phyloP scores from a whole-genome alignment of 192 early-diverging fungal species.

The Rhizophlyctis rosea region DNA sequence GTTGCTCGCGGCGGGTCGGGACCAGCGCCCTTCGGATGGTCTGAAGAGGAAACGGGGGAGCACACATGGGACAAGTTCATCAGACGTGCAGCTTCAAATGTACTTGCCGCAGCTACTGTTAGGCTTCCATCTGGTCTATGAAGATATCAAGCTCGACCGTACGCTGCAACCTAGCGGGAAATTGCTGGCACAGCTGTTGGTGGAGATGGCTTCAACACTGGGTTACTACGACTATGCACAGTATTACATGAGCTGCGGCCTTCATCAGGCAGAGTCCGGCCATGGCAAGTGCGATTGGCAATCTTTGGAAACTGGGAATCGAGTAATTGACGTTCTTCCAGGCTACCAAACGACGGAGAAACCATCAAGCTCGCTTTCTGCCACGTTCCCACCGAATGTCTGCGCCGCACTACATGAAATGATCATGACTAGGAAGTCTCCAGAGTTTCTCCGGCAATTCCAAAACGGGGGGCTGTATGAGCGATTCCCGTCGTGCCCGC shows the following conservation, averaged over 20 bases:
- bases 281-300: background rate
- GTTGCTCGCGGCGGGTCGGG: too few species aligned
- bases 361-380: slow-evolving; percentile 5
- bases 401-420: too few species aligned
- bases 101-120: too few species aligned
- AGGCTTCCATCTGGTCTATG: slow-evolving; percentile 53
- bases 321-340: slow-evolving; percentile 3
- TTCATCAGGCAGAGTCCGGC: background rate
- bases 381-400: too few species aligned
- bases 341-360: background rate
- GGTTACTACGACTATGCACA: slow-evolving; percentile 1
- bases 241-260: slow-evolving; percentile 4
- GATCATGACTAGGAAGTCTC: too few species aligned
- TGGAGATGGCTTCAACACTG: background rate
- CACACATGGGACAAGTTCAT: too few species aligned
- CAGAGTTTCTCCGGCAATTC: too few species aligned
- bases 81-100: too few species aligned
- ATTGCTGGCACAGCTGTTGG: background rate
- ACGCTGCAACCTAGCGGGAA: slow-evolving; percentile 16
- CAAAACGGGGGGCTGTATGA: too few species aligned
- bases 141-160: slow-evolving; percentile 44
- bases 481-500: too few species aligned
- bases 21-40: too few species aligned
- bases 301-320: background rate
- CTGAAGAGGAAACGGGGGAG: too few species aligned